Percentiles rank a stretch among this genome's conserved stretches.
Evolutionary conservation across 2,329 filamentous ascomycete species (phyloP).

Genomic region (Talaromyces sp.): DNA sequence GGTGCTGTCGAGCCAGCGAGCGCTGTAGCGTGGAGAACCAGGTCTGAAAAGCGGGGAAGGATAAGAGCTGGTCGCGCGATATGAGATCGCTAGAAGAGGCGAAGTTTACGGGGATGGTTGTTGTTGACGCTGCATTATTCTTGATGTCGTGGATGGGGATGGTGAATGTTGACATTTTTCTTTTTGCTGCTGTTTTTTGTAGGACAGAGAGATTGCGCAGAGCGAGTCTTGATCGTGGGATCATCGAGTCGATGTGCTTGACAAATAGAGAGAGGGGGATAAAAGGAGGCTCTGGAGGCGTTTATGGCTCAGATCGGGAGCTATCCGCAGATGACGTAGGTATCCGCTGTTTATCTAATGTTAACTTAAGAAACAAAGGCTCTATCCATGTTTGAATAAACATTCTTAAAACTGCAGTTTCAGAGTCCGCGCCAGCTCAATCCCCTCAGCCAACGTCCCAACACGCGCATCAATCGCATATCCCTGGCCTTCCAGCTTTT

Average conservation of each 20-base stretch:
- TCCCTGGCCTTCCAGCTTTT: constrained; percentile 63
- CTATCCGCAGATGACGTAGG: neutral
- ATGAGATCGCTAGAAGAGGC: constrained; percentile 29
- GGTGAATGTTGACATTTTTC: constrained; percentile 5
- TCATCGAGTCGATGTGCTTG: neutral
- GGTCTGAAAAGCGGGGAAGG: constrained; percentile 51
- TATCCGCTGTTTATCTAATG: neutral
- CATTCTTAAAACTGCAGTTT: neutral
- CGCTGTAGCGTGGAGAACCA: constrained; percentile 50
- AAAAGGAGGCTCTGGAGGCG: neutral
- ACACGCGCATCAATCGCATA: constrained; percentile 77
- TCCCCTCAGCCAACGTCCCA: constrained; percentile 71
- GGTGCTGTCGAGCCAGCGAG: constrained; percentile 45
- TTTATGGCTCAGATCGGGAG: neutral
- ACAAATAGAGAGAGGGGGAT: neutral
- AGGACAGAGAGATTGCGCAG: neutral
- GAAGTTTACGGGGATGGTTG: constrained; percentile 1
- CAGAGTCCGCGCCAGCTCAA: constrained; percentile 61
- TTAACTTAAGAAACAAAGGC: neutral
- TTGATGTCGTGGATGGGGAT: constrained; percentile 4
- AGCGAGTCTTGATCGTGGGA: neutral
- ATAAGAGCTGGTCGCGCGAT: constrained; percentile 40
- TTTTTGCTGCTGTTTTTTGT: neutral
- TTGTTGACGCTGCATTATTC: neutral
- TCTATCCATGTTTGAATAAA: neutral